Base-by-base conservation (phyloP, 2,329 filamentous ascomycete genomes). In the Neophaeococcomyces aloes region DNA sequence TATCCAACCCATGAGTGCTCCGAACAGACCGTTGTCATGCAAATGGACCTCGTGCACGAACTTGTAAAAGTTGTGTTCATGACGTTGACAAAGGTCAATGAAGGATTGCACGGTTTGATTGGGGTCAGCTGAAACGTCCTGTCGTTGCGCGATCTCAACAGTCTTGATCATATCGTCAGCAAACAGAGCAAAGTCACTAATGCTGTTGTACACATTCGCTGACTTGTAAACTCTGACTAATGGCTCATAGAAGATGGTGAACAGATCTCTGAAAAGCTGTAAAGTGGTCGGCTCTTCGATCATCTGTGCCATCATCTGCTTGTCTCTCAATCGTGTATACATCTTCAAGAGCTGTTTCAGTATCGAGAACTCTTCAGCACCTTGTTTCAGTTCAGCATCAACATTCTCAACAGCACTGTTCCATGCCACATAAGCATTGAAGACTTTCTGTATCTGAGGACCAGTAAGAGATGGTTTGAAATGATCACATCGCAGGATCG, bases 31-130 rank as follows among this genome's bases (percentile, higher is more conserved):
- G 51, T 98, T 94, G 61, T 98, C 91, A 57, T 98, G 89, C 5
- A 85, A 80, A 59, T 98, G 91, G 1, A 98, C 89, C 65, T 98
- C 91, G 62, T 98, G 91, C 3, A 98, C 83, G 61, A 98, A 98
- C 62, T 94, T 96, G 74, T 96, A 98, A 61, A 98, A 89, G 65
- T 94, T 94, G 61, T 93, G 79, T 64, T 98, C 86, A 61, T 98
- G 91, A 33, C 91, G 79, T 53, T 86, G 83, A 63, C 91, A 98
- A 17, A 98, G 75, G 59, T 98, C 91, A 58, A 98, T 98, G 59
- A 98, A 98, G 13, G 87, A 83, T 61, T 98, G 91, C 1, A 98
- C 91, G 0, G 91, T 98, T 68, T 95, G 88, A 61, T 98, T 98
- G 3, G 91, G 91, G 61, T 98, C 91, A 1, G 89, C 87, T 2